These are phyloP conservation scores for Fusarium sp. DNA, from an alignment of 2,329 filamentous ascomycete genomes.

Conservation along the genomic window DNA sequence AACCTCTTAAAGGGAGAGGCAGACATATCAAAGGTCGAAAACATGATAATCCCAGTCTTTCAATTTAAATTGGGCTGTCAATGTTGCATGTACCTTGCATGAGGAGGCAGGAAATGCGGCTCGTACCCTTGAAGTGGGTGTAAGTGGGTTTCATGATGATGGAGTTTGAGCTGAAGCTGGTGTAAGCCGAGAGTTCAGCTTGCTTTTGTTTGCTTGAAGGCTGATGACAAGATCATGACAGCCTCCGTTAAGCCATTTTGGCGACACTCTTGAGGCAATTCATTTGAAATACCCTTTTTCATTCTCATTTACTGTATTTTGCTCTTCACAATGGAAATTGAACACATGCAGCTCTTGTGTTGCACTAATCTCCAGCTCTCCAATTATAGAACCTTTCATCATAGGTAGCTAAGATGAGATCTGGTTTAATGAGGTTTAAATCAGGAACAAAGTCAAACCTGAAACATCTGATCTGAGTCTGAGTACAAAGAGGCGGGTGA, in stretches of 20 bases:
- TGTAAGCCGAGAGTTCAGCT: constrained; percentile 13
- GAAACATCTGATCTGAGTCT: constrained; percentile 3
- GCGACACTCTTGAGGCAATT: too few relatives aligned
- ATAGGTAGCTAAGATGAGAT: not conserved
- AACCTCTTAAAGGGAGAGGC: constrained; percentile 27
- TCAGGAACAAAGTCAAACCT: not conserved
- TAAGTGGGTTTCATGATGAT: constrained; percentile 22
- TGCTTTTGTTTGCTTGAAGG: not conserved
- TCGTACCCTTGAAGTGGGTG: constrained; percentile 27
- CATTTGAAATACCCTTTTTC: too few relatives aligned
- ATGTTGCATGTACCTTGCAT: constrained; percentile 38
- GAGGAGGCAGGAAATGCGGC: constrained; percentile 22
- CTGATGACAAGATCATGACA: too few relatives aligned
- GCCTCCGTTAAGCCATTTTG: too few relatives aligned
- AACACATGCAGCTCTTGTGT: not conserved
- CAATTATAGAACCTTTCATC: not conserved
- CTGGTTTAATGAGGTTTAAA: not conserved
- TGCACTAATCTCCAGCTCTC: not conserved
- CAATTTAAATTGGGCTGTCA: not conserved
- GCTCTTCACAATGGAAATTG: not conserved
- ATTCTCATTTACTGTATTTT: not conserved
- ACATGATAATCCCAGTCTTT: constrained; percentile 9
- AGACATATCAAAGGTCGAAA: constrained; percentile 2
- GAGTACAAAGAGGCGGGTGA: not conserved
- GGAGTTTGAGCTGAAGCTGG: constrained; percentile 11